Conservation (phyloP, 352 stramenopile species). For the Globisporangium barbulae region DNA sequence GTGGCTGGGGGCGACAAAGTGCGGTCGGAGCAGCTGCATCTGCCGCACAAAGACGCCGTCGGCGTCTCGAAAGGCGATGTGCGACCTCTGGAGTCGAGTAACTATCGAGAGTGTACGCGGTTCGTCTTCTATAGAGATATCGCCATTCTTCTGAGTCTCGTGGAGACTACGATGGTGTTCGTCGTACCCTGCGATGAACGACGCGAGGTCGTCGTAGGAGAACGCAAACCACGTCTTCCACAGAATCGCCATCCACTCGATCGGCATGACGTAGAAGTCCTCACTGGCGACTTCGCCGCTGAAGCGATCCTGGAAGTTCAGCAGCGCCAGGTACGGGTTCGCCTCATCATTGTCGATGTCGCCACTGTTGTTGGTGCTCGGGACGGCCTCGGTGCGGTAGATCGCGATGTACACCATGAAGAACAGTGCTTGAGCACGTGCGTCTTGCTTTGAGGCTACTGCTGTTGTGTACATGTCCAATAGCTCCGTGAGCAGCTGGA, state of each 20-base stretch:
- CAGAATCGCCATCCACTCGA: slow-evolving; percentile 49
- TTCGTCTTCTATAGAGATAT: not conserved
- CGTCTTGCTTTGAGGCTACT: not conserved
- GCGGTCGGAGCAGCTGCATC: slow-evolving; percentile 23
- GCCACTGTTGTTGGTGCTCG: not conserved
- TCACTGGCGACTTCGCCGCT: slow-evolving; percentile 34
- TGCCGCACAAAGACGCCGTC: slow-evolving; percentile 23
- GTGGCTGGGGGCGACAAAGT: slow-evolving; percentile 18
- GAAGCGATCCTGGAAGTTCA: slow-evolving; percentile 32
- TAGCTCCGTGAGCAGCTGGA: slow-evolving; percentile 27
- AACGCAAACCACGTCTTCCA: slow-evolving; percentile 56
- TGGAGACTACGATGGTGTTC: slow-evolving; percentile 20
- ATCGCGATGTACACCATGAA: slow-evolving; percentile 43
- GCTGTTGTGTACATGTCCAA: slow-evolving; percentile 21
- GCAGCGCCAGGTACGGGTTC: slow-evolving; percentile 8
- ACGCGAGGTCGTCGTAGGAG: slow-evolving; percentile 31
- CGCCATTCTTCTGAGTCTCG: not conserved
- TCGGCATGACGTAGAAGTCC: slow-evolving; percentile 43
- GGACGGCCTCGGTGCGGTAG: slow-evolving; percentile 20
- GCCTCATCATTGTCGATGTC: not conserved
- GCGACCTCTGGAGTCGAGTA: not conserved
- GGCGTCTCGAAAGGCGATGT: slow-evolving; percentile 10
- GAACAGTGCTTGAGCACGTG: slow-evolving; percentile 15
- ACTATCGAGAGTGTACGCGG: not conserved
- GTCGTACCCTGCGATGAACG: slow-evolving; percentile 31